Evolutionary conservation across 1,284 basidiomycete genomes (phyloP), one percentile per base, ranked within the genome.

Genomic region (Puccinia coronata): DNA sequence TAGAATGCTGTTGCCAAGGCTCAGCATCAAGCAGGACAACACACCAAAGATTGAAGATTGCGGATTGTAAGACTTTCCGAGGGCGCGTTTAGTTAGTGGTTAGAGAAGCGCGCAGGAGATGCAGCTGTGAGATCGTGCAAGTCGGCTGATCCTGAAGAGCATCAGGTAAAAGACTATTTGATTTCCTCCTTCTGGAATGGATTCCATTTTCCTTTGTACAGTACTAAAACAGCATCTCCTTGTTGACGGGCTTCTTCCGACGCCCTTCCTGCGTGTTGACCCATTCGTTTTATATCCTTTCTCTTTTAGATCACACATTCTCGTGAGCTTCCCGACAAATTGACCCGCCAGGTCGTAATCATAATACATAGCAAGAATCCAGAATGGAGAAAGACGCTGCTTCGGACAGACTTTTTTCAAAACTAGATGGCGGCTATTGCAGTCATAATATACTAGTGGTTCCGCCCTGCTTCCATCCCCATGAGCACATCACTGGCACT

Each of bases 21-120:
- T 43, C 20, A 65, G 34, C 61, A 11, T 65, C 36, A 20, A 43
- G 2, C 3, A 39, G 34, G 11, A 16, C 61, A 18, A 41, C 61
- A n/a, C n/a, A n/a, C n/a, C n/a, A n/a, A n/a, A n/a, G n/a, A n/a
- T n/a, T n/a, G n/a, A n/a, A n/a, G n/a, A n/a, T n/a, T n/a, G n/a
- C n/a, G 23, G 36, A 41, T 65, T 65, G 16, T 23, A 28, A 63
- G 59, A 65, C 23, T 65, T 65, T 65, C 61, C 61, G 43, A 65
- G 36, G 39, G 61, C 61, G 43, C 16, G 61, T 18, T 41, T n/a
- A 36, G 61, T 65, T 23, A n/a, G n/a, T n/a, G 20, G 61, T 65
- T 23, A n/a, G 12, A 41, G 39, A 65, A 65, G 36, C 39, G 36
- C 61, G 61, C 61, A 65, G 34, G 61, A 23, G 61, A 65, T 41